phyloP scores from a whole-genome alignment of 176 grass and related monocot genomes.

The Aegilops sharonensis region DNA sequence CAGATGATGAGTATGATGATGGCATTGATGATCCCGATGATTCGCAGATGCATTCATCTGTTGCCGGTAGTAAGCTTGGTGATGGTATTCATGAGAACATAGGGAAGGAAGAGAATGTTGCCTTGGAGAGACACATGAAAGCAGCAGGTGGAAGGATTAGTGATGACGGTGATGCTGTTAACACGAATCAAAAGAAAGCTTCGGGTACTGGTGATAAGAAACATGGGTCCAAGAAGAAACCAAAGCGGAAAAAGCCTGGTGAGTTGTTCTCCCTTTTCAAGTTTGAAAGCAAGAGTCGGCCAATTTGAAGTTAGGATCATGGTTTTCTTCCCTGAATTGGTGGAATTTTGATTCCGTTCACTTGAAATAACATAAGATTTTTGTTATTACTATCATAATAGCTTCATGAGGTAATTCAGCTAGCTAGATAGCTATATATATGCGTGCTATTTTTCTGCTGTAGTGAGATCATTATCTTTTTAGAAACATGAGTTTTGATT shows the following conservation, averaged over 20 bases:
- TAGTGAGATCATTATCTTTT: background rate
- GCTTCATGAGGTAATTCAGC: background rate
- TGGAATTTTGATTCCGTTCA: background rate
- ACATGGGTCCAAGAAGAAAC: slow-evolving; percentile 68
- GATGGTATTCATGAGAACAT: slow-evolving; percentile 14
- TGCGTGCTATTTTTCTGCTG: background rate
- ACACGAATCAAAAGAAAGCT: slow-evolving; percentile 41
- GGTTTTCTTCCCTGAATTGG: background rate
- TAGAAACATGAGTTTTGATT: background rate
- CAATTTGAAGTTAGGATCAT: background rate
- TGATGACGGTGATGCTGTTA: background rate
- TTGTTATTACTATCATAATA: background rate
- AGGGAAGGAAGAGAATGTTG: slow-evolving; percentile 22
- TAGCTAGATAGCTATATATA: background rate
- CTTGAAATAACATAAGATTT: slow-evolving; percentile 8
- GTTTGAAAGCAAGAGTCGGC: background rate
- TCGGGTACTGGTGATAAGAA: slow-evolving; percentile 61
- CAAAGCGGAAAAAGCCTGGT: slow-evolving; percentile 72
- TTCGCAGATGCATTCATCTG: slow-evolving; percentile 25
- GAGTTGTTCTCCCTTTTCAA: slow-evolving; percentile 24
- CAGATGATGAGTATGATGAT: slow-evolving; percentile 95
- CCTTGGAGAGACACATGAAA: slow-evolving; percentile 29
- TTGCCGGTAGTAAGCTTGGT: slow-evolving; percentile 42
- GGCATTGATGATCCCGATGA: slow-evolving; percentile 61
- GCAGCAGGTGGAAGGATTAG: slow-evolving; percentile 4